Evolutionary conservation across 2,329 filamentous ascomycete genomes (phyloP).

Genomic region (Lachnellula suecica): DNA sequence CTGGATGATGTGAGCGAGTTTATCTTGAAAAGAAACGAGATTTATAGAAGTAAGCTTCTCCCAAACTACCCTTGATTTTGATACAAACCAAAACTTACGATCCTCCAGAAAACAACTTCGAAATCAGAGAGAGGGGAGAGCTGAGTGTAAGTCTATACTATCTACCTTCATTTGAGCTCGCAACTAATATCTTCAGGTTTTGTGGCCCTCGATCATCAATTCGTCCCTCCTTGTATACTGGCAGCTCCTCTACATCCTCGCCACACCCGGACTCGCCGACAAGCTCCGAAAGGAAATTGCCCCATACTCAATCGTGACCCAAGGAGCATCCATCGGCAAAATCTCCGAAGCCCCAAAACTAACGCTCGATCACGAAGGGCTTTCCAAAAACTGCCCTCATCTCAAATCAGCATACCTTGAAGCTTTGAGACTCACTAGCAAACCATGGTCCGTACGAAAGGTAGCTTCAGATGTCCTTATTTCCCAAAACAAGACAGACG

Average conservation of each 20-base stretch:
- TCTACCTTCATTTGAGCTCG: not conserved
- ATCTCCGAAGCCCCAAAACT: constrained; percentile 36
- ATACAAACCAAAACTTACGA: constrained; percentile 2
- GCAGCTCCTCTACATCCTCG: constrained; percentile 46
- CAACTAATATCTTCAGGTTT: constrained; percentile 30
- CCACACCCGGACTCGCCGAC: constrained; percentile 38
- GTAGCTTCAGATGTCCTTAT: constrained; percentile 37
- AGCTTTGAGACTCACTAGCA: constrained; percentile 42
- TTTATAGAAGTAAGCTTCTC: constrained; percentile 35
- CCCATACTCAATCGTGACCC: constrained; percentile 38
- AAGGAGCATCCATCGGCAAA: constrained; percentile 29
- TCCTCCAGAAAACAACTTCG: constrained; percentile 33
- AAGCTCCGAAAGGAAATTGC: constrained; percentile 45
- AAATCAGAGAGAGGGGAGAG: constrained; percentile 40
- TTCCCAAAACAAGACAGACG: constrained; percentile 17
- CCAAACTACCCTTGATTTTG: constrained; percentile 5
- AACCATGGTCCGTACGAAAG: constrained; percentile 41
- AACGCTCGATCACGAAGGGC: constrained; percentile 38
- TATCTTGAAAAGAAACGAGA: constrained; percentile 40
- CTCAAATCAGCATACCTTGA: constrained; percentile 47
- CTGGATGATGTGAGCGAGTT: constrained; percentile 47
- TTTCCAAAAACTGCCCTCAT: constrained; percentile 43
- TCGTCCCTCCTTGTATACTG: constrained; percentile 51
- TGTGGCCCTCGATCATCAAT: constrained; percentile 56
- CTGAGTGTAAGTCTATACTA: constrained; percentile 35